Base-by-base conservation (phyloP, 2,329 filamentous ascomycete genomes). In the Botryotinia convoluta region DNA sequence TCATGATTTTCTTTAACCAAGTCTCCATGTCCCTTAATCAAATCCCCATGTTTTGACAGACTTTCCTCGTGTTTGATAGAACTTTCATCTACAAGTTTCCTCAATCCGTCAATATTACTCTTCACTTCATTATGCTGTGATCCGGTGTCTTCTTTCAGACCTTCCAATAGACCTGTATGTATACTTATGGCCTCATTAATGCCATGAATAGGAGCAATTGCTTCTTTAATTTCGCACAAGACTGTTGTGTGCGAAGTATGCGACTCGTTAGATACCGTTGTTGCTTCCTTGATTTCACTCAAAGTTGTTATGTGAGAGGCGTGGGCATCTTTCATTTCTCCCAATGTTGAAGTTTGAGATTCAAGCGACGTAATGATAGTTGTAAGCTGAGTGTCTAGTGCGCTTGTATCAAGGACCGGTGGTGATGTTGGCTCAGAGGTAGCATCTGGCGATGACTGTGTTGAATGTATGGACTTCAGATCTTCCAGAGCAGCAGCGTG, bases 1-100 rank as follows among this genome's bases (percentile, higher is more conserved):
- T 76, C 72, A 35, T 79, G 77, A 8, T 79, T 74, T 26, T 77
- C 76, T 42, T 75, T 80, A 7, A 79, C 74, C 0, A 77, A 35
- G 9, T 67, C 73, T 6, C 74, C 70, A 51, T 78, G 75, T 6
- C 68, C 74, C 18, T 63, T 74, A 26, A 78, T 71, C 20, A 57
- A 69, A 10, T 74, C 77, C 3, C 75, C 69, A 69, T 78, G 77
- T 32, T 32, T 57, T 4, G 12, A 32, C 22, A 69, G n/a, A 14
- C 75, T 79, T 26, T 79, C 48, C 48, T 71, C 44, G 60, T 78
- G 78, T 42, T 71, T 63, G 7, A 3, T 48, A 7, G 32, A 71
- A 14, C 75, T 78, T 37, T 69, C 77, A 45, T 75, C 74, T 5
- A 80, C 39, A 20, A 77, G 72, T 4, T 74, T 57, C 65, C 77